Evolutionary conservation across 768 basidiomycete species (phyloP).

Genomic region (Amylocystis lapponica): DNA sequence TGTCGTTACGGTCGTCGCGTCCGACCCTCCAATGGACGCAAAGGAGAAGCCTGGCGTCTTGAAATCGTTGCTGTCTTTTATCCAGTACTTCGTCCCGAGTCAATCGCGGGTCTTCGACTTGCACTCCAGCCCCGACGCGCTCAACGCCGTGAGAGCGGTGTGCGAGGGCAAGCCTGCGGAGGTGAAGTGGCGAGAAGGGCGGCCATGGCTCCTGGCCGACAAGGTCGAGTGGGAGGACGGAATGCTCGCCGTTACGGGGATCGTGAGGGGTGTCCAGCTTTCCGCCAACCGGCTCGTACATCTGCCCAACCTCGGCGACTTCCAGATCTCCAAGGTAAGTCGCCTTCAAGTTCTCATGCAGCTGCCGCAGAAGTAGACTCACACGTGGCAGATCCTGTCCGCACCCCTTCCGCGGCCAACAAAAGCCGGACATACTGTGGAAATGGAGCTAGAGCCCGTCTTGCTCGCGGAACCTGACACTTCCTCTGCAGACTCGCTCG

Average conservation of each 20-base stretch:
- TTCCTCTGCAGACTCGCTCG: conserved; percentile 74
- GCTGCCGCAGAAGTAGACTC: neutral
- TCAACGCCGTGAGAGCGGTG: conserved; percentile 69
- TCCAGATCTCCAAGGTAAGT: conserved; percentile 71
- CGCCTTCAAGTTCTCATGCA: neutral
- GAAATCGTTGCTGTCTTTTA: conserved; percentile 90
- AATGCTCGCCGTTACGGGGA: conserved; percentile 69
- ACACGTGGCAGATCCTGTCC: conserved; percentile 56
- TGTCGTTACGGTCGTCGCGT: conserved; percentile 66
- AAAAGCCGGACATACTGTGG: conserved; percentile 28
- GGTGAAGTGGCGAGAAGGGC: conserved; percentile 77
- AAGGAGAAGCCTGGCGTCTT: conserved; percentile 66
- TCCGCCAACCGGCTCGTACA: conserved; percentile 85
- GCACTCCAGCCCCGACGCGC: conserved; percentile 51
- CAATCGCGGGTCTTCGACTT: conserved; percentile 76
- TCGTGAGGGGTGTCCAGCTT: conserved; percentile 72
- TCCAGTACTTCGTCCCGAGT: conserved; percentile 89
- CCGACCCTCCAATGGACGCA: conserved; percentile 41
- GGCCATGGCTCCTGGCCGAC: conserved; percentile 73
- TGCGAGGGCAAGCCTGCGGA: conserved; percentile 82
- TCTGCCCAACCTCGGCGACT: conserved; percentile 85
- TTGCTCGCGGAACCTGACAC: conserved; percentile 60
- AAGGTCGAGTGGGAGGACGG: conserved; percentile 60
- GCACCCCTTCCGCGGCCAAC: conserved; percentile 42
- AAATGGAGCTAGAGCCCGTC: conserved; percentile 66